A percentile compares a stretch with the other conserved stretches of the same genome.
These are phyloP conservation scores for Collariella sp. DNA, from an alignment of 495 filamentous ascomycete species.

Conservation along the genomic window DNA sequence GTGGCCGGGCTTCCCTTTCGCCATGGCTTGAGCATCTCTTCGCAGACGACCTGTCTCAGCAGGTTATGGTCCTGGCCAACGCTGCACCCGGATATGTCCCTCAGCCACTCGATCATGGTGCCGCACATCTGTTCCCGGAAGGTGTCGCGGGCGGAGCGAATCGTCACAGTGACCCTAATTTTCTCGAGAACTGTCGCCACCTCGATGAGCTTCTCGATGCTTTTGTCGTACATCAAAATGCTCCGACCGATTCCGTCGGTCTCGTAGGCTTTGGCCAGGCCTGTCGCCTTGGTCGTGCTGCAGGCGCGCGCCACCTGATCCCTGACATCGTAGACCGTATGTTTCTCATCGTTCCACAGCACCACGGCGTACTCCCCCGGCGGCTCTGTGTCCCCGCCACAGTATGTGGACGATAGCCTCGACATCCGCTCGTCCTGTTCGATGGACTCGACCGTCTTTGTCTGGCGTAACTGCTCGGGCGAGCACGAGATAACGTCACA, in stretches of 20 bases:
- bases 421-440: slow-evolving; percentile 72
- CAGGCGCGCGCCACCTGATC: slow-evolving; percentile 88
- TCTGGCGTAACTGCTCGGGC: slow-evolving; percentile 82
- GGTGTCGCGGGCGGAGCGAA: slow-evolving; percentile 85
- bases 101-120: slow-evolving; percentile 94
- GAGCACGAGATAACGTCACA: slow-evolving; percentile 97
- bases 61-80: slow-evolving; percentile 73
- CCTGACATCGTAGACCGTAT: slow-evolving; percentile 84
- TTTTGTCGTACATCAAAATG: slow-evolving; percentile 64
- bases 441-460: slow-evolving; percentile 73
- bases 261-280: slow-evolving; percentile 68
- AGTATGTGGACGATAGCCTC: slow-evolving; percentile 64
- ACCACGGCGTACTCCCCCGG: slow-evolving; percentile 72
- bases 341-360: slow-evolving; percentile 98
- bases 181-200: slow-evolving; percentile 82
- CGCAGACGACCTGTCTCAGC: slow-evolving; percentile 71
- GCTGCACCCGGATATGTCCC: slow-evolving; percentile 84
- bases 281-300: slow-evolving; percentile 58
- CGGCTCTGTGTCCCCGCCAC: slow-evolving; percentile 46
- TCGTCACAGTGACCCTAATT: slow-evolving; percentile 92
- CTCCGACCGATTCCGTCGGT: slow-evolving; percentile 80
- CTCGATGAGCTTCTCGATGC: slow-evolving; percentile 60
- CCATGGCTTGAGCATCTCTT: slow-evolving; percentile 85
- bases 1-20: slow-evolving; percentile 73
- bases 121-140: slow-evolving; percentile 98